A percentile compares a stretch with the other conserved stretches of the same genome.
Evolutionary conservation across 495 filamentous ascomycete species (phyloP).

Genomic region (Aspergillus coremiiformis): DNA sequence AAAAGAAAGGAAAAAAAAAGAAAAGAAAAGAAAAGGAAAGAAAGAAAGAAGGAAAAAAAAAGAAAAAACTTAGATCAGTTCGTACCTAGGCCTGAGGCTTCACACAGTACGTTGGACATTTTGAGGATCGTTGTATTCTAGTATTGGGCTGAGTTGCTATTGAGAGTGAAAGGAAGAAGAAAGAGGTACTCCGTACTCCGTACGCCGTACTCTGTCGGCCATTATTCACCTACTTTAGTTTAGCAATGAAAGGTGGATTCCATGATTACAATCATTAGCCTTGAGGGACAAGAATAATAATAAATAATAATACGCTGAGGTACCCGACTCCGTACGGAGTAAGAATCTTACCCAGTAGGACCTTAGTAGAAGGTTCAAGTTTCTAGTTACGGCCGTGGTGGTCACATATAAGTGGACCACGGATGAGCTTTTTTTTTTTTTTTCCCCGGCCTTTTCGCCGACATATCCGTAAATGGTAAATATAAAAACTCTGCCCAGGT

Average conservation of each 20-base stretch:
- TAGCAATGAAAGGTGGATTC: neutral
- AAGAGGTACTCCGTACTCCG: neutral
- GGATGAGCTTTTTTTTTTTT: slow-evolving; percentile 1
- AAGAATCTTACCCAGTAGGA: neutral
- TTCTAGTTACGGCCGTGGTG: neutral
- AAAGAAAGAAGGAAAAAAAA: too few relatives aligned
- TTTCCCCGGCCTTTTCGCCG: neutral
- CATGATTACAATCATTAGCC: neutral
- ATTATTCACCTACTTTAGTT: neutral
- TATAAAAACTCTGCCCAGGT: neutral
- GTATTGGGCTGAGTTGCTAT: neutral
- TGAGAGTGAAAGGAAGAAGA: neutral
- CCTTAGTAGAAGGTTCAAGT: neutral
- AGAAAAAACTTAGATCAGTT: too few relatives aligned
- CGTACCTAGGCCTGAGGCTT: too few relatives aligned
- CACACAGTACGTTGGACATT: too few relatives aligned
- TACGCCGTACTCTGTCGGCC: neutral
- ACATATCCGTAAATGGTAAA: slow-evolving; percentile 5
- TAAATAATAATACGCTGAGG: neutral
- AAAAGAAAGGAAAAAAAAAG: too few relatives aligned
- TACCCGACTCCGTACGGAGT: neutral
- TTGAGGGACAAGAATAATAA: neutral
- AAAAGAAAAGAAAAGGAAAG: too few relatives aligned
- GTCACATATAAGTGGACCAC: neutral
- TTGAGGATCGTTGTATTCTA: too few relatives aligned